phyloP scores from a whole-genome alignment of 768 basidiomycete genomes.

The Leucocoprinus birnbaumii region DNA sequence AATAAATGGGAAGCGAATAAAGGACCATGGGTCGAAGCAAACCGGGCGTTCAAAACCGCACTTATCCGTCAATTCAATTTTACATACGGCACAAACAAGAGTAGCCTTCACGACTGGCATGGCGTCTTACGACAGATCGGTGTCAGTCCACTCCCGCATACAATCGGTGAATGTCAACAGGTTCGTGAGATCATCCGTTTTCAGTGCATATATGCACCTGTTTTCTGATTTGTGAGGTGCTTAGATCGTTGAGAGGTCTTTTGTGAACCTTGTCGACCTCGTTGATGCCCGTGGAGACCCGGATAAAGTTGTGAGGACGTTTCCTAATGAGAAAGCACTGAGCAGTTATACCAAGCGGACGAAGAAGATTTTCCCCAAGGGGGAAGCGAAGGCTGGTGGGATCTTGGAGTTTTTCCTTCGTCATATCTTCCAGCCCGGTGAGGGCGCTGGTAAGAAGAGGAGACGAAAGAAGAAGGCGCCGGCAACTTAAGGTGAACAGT shows the following conservation, averaged over 20 bases:
- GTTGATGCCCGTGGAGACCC: conserved; percentile 6
- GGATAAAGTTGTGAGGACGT: not conserved
- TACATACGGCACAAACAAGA: conserved; percentile 12
- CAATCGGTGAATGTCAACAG: not conserved
- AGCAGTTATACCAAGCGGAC: conserved; percentile 9
- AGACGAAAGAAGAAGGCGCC: not conserved
- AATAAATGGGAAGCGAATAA: not conserved
- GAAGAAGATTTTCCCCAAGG: conserved; percentile 3
- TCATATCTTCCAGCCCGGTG: not conserved
- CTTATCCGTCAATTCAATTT: conserved; percentile 13
- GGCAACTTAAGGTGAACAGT: too few species aligned
- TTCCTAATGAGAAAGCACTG: conserved; percentile 5
- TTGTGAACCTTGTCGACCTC: conserved; percentile 14
- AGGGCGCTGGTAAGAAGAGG: not conserved
- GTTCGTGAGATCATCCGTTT: too few species aligned
- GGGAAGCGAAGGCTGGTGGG: conserved; percentile 1
- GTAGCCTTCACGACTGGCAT: conserved; percentile 13
- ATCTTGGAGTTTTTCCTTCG: conserved; percentile 11
- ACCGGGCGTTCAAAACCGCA: conserved; percentile 1
- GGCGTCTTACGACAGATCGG: conserved; percentile 8
- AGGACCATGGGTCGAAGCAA: not conserved
- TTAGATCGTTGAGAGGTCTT: not conserved
- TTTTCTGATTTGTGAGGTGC: too few species aligned
- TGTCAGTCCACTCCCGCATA: conserved; percentile 1
- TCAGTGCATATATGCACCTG: too few species aligned